Conservation (phyloP, 257 asterid genomes). For the Scutellaria galericulata region DNA sequence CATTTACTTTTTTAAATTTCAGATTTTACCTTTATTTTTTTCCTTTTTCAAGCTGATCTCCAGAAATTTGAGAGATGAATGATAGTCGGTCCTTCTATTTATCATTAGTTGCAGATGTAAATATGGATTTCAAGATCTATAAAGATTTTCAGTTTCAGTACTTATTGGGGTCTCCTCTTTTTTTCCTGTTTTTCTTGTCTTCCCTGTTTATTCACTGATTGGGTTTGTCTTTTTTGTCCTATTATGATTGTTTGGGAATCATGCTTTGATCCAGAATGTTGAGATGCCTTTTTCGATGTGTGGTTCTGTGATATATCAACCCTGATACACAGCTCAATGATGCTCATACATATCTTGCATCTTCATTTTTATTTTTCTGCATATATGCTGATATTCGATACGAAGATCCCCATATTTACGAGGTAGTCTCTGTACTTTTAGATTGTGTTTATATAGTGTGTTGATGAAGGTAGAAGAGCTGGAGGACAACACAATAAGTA, state of each 20-base stretch:
- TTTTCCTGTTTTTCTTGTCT: not conserved
- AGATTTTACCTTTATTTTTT: not conserved
- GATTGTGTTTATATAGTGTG: not conserved
- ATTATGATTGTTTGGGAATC: conserved; percentile 10
- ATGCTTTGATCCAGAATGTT: not conserved
- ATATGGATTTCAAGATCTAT: conserved; percentile 42
- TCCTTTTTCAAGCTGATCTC: conserved; percentile 31
- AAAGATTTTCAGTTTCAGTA: conserved; percentile 28
- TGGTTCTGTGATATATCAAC: not conserved
- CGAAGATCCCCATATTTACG: no score
- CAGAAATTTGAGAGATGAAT: conserved; percentile 32
- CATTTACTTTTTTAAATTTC: not conserved
- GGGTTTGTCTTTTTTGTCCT: not conserved
- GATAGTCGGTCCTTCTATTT: conserved; percentile 34
- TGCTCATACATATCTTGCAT: not conserved
- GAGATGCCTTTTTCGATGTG: conserved; percentile 6
- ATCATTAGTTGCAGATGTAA: conserved; percentile 45
- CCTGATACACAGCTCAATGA: not conserved
- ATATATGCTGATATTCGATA: no score
- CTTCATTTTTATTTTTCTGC: not conserved
- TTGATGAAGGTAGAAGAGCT: conserved; percentile 13
- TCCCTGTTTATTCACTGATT: conserved; percentile 16
- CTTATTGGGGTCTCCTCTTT: not conserved
- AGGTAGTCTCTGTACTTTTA: not conserved
- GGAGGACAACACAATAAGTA: not conserved